Percentiles rank a stretch among this genome's conserved stretches.
These are phyloP conservation scores for Pyricularia grisea DNA, from an alignment of 2,329 filamentous ascomycete genomes.

Conservation along the genomic window DNA sequence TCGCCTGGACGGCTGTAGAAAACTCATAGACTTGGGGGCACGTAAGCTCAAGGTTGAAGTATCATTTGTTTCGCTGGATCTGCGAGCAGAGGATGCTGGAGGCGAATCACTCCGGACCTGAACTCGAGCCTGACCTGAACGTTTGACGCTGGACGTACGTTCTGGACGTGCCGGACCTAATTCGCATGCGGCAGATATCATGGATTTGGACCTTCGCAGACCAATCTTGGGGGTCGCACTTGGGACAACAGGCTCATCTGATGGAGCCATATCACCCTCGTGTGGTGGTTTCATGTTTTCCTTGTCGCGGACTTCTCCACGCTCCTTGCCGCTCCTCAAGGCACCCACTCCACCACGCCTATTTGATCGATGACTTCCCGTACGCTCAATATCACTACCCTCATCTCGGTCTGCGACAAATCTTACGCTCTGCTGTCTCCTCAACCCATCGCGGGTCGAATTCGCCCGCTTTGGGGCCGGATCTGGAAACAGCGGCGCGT, in stretches of 20 bases:
- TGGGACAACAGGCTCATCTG: slow-evolving; percentile 7
- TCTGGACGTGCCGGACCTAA: background rate
- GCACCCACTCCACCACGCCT: background rate
- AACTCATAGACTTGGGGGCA: slow-evolving; percentile 46
- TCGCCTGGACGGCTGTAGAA: slow-evolving; percentile 22
- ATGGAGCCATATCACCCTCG: background rate
- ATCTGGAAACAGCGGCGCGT: slow-evolving; percentile 15
- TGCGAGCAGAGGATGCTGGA: background rate
- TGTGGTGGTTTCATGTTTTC: background rate
- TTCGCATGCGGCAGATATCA: slow-evolving; percentile 28
- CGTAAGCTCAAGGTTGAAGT: slow-evolving; percentile 22
- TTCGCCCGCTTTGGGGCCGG: background rate
- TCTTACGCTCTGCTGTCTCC: slow-evolving; percentile 43
- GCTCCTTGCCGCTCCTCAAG: background rate
- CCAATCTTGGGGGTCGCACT: slow-evolving; percentile 15
- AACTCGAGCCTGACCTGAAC: background rate
- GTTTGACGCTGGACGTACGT: background rate
- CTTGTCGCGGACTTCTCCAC: background rate
- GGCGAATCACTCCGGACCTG: background rate
- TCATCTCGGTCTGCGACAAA: slow-evolving; percentile 26
- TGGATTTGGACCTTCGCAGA: slow-evolving; percentile 45
- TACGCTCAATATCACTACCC: background rate
- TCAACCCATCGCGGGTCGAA: background rate
- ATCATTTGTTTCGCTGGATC: background rate
- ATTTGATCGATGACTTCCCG: background rate